Conservation (phyloP, 2,329 filamentous ascomycete genomes). For the Scytalidium lignicola region DNA sequence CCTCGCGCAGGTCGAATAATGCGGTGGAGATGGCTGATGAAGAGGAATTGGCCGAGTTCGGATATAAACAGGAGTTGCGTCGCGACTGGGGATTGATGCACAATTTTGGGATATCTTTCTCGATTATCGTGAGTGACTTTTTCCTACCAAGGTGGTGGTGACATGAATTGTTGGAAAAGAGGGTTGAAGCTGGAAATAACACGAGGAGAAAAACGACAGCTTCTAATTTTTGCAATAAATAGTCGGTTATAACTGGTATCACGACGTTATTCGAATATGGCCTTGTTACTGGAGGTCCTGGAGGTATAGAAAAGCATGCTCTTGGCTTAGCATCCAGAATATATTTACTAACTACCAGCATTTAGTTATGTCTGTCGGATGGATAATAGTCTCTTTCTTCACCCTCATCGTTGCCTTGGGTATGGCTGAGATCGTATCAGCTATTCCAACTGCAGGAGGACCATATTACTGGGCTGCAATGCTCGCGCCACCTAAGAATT, state of each 20-base stretch:
- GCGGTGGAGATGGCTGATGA: constrained; percentile 34
- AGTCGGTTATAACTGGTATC: constrained; percentile 55
- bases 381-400: constrained; percentile 51
- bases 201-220: too few species aligned
- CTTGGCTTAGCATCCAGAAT: neutral
- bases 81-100: constrained; percentile 54
- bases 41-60: constrained; percentile 47
- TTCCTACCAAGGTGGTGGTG: neutral
- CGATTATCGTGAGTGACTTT: constrained; percentile 46
- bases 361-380: constrained; percentile 48
- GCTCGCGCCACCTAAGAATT: constrained; percentile 42
- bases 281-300: constrained; percentile 48
- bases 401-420: constrained; percentile 48
- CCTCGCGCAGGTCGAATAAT: neutral
- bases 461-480: constrained; percentile 58
- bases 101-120: constrained; percentile 58
- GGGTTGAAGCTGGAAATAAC: neutral
- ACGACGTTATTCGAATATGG: constrained; percentile 55
- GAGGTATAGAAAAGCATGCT: constrained; percentile 34
- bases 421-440: constrained; percentile 56
- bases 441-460: constrained; percentile 52
- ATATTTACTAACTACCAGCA: neutral
- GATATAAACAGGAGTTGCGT: constrained; percentile 54
- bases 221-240: neutral
- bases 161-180: neutral